Base-by-base conservation (phyloP, 2,329 filamentous ascomycete species). In the Chalara sp. region DNA sequence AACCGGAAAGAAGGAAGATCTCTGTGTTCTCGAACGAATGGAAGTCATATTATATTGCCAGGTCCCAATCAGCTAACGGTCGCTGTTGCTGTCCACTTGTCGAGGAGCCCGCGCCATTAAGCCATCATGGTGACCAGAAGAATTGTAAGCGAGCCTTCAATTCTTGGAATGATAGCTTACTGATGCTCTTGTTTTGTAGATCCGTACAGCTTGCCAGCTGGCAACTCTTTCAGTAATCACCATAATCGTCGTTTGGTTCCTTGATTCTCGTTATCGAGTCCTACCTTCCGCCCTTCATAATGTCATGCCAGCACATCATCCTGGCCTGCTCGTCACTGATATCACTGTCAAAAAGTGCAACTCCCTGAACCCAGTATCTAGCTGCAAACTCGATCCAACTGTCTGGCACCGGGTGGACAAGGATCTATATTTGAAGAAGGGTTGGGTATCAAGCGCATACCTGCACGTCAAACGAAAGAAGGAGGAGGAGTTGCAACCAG, bases 271-370 rank as follows among this genome's bases (percentile, higher is more conserved):
- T 61, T 87, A 85, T 68, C 76, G 81, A 51, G 80, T 89, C 50
- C 76, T 89, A 41, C 85, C 85, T 21, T 75, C 76, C 54, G 76
- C 80, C 32, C 80, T 89, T 57, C 85, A 89, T 69, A 80, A 76
- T 65, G 79, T 83, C 59, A 74, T 87, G 33, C 85, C 84, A 11
- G 75, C 76, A 47, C 84, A 87, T 66, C 83, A 87, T 61, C 75
- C 81, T 42, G 84, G 84, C 54, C 75, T 81, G 51, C 78, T 87
- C 58, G 79, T 88, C 61, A 87, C 83, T 50, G 85, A 89, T 68
- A 75, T 89, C 47, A 84, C 79, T 4, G 72, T 88, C 52, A 74
- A 76, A 32, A 80, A 76, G 43, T 89, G 85, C 64, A 83, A 80
- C 6, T 72, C 74, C 2, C 60, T 86, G 35, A 85, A 84, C 52